A percentile compares a stretch with the other conserved stretches of the same genome.
phyloP scores from a whole-genome alignment of 2,329 filamentous ascomycete genomes.

The Paracoccidioides lutzii region DNA sequence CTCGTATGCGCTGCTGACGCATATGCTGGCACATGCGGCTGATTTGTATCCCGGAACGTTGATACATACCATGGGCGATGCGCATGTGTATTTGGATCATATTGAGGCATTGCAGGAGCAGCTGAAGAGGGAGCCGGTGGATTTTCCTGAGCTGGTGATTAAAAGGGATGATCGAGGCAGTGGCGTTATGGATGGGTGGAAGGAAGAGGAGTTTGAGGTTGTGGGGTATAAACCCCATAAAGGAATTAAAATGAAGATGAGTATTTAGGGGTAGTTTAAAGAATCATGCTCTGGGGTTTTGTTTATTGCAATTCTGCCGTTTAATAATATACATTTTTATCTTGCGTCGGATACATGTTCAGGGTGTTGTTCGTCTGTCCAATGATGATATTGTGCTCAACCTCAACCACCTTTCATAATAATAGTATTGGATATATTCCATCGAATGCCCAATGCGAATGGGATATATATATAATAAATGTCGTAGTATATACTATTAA shows the following conservation, averaged over 20 bases:
- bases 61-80: conserved; percentile 93
- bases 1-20: conserved; percentile 80
- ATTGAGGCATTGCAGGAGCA: conserved; percentile 75
- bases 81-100: conserved; percentile 92
- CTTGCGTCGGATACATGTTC: too few species aligned
- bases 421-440: too few species aligned
- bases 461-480: too few species aligned
- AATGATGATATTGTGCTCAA: too few species aligned
- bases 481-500: neutral
- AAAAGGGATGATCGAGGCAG: conserved; percentile 52
- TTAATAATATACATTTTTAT: too few species aligned
- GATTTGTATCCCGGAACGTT: conserved; percentile 74
- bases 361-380: too few species aligned
- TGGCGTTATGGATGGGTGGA: conserved; percentile 91
- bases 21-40: conserved; percentile 85
- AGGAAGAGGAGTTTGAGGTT: conserved; percentile 73
- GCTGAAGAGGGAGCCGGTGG: conserved; percentile 62
- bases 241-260: conserved; percentile 97
- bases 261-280: conserved; percentile 43
- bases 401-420: too few species aligned
- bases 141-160: conserved; percentile 71
- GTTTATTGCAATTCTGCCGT: neutral
- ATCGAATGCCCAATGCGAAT: too few species aligned
- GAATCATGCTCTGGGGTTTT: neutral
- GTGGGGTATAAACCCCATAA: conserved; percentile 84